A percentile compares a stretch with the other conserved stretches of the same genome.
phyloP scores from a whole-genome alignment of 352 stramenopile species.

The Saprolegnia parasitica region DNA sequence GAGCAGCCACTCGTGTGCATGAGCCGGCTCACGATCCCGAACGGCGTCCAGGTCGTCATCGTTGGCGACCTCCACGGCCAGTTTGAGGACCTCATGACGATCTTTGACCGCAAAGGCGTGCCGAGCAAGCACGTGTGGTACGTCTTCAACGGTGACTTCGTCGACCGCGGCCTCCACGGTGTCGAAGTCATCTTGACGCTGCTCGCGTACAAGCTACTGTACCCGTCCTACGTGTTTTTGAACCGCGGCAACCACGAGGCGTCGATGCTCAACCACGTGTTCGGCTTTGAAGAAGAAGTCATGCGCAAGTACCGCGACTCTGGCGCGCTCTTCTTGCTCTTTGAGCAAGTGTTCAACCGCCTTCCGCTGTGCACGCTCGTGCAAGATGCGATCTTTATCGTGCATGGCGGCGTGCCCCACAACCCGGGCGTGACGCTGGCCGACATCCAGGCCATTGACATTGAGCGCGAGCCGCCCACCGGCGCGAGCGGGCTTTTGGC shows the following conservation, averaged over 20 bases:
- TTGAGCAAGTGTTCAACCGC: conserved; percentile 79
- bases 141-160: conserved; percentile 96
- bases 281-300: conserved; percentile 83
- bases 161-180: conserved; percentile 89
- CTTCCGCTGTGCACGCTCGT: conserved; percentile 89
- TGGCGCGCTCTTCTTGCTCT: conserved; percentile 75
- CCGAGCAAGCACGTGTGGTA: conserved; percentile 87
- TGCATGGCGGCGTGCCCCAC: conserved; percentile 89
- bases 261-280: conserved; percentile 89
- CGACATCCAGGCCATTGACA: conserved; percentile 78
- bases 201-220: conserved; percentile 86
- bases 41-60: conserved; percentile 85
- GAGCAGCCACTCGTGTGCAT: conserved; percentile 39
- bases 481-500: conserved; percentile 47
- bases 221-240: conserved; percentile 86
- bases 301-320: conserved; percentile 75
- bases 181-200: conserved; percentile 90
- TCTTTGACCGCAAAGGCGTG: conserved; percentile 89
- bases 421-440: conserved; percentile 84
- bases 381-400: conserved; percentile 88
- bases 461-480: conserved; percentile 84
- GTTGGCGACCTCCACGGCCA: conserved; percentile 92
- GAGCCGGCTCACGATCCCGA: conserved; percentile 69
- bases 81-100: conserved; percentile 90
- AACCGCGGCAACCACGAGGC: conserved; percentile 96